Evolutionary conservation across 2,329 filamentous ascomycete species (phyloP), one percentile per base, ranked within the genome.

Genomic region (Colletotrichum limetticola): DNA sequence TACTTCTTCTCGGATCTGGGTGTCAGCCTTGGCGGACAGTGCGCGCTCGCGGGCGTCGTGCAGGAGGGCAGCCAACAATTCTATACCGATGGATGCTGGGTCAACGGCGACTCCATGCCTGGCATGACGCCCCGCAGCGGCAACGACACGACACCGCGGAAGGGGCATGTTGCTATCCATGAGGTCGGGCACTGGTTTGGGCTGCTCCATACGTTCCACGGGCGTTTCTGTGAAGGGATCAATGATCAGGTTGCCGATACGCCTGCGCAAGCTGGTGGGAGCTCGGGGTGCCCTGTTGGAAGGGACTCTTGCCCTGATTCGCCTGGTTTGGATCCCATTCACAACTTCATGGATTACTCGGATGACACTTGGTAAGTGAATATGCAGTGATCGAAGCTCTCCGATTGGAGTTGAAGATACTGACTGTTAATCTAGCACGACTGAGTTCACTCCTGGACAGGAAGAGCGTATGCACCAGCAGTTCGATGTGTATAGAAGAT

Each of bases 131-230:
- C 77, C 11, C 75, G 77, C 26, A 81, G 84, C 73, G 82, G 76
- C 72, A 77, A 80, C 77, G 75, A 77, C 16, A 62, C 53, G 19
- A 59, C 35, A 7, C 46, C 57, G 14, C 8, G 24, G 12, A 56
- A 49, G 42, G 81, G 82, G 5, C 79, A 79, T 74, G 77, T 79
- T 3, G 76, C 76, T 9, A 76, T 77, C 22, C 85, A 87, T 79
- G 86, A 87, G 78, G 79, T 84, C 52, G 86, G 86, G 14, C 86
- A 87, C 79, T 87, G 85, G 85, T 78, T 87, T 63, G 85, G 85
- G 52, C 80, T 88, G 28, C 80, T 79, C 73, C 85, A 88, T 77
- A 86, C 85, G 46, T 87, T 87, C 77, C 77, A 86, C 66, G 85
- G 83, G n/a, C 30, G 66, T 26, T 82, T 80, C 66, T 83, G 82